Evolutionary conservation across 345 rosid species (phyloP), one percentile per base, ranked within the genome.

Genomic region (Camelina sativa): DNA sequence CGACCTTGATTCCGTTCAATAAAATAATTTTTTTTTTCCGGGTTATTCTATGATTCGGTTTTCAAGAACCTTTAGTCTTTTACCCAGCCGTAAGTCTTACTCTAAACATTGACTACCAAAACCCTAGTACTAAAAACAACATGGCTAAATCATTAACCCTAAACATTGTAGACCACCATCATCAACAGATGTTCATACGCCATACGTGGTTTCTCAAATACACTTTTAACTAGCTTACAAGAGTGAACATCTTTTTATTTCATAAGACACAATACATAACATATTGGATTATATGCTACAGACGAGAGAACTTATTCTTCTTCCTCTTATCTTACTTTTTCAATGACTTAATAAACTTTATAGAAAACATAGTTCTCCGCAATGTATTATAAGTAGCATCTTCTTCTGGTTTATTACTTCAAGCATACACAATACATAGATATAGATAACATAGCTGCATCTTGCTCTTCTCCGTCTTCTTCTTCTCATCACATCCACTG

Each of bases 361-460:
- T n/a, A 16, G 50, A 22, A 17, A 34, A 53, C 79, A 60, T 55
- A 67, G 9, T 4, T 47, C 61, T 66, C 35, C 41, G 17, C 53
- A 67, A 67, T 52, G 65, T 76, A 61, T 76, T 76, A n/a, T n/a
- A 15, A 68, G 63, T 41, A 76, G 15, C 50, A 51, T 52, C 55
- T 57, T 28, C 77, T 65, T 55, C 53, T 58, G 35, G 60, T 74
- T 41, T 58, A 11, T 60, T 40, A 61, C 73, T 50, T 17, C 32
- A 68, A 16, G 61, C 79, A 75, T 58, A 76, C 69, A 76, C 64
- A 76, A 67, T 43, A 68, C 69, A 68, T 22, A 37, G 3, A 66
- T 46, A 74, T 60, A 28, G 17, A 75, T 67, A 65, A 51, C 57
- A 62, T 52, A 76, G 56, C 62, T 40, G 35, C 41, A 41, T 61